phyloP scores from a whole-genome alignment of 2,329 filamentous ascomycete genomes.

The Tolypocladium paradoxum region DNA sequence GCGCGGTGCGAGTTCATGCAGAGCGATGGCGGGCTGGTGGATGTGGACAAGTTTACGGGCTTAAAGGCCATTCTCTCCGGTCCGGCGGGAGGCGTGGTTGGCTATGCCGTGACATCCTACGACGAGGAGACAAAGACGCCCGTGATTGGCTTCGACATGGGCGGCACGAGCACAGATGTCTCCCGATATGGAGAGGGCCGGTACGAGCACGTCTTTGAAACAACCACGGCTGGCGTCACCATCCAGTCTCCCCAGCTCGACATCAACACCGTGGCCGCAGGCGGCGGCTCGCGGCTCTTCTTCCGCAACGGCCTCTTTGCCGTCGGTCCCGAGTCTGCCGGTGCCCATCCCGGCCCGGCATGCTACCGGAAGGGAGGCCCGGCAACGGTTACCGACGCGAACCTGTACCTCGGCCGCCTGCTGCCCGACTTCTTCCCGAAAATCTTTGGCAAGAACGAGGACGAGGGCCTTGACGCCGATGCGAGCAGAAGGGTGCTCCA shows the following conservation, averaged over 20 bases:
- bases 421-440: constrained; percentile 58
- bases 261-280: constrained; percentile 72
- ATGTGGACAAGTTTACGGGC: constrained; percentile 55
- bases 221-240: constrained; percentile 66
- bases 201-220: constrained; percentile 50
- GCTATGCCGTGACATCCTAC: constrained; percentile 64
- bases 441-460: constrained; percentile 29
- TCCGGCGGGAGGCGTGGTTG: constrained; percentile 66
- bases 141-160: constrained; percentile 65
- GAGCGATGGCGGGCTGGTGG: constrained; percentile 40
- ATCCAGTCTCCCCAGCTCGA: constrained; percentile 73
- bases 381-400: constrained; percentile 62
- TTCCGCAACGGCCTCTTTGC: constrained; percentile 65
- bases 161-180: constrained; percentile 66
- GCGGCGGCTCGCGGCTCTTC: constrained; percentile 58
- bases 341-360: constrained; percentile 60
- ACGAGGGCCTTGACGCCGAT: constrained; percentile 25
- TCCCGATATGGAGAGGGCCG: constrained; percentile 46
- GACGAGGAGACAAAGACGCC: constrained; percentile 56
- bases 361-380: constrained; percentile 64
- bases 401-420: constrained; percentile 53
- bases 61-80: constrained; percentile 61
- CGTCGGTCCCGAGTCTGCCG: constrained; percentile 61
- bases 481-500: constrained; percentile 27
- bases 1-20: constrained; percentile 65